Evolutionary conservation across 176 grass and related monocot species (phyloP).

Genomic region (Avena atlantica): DNA sequence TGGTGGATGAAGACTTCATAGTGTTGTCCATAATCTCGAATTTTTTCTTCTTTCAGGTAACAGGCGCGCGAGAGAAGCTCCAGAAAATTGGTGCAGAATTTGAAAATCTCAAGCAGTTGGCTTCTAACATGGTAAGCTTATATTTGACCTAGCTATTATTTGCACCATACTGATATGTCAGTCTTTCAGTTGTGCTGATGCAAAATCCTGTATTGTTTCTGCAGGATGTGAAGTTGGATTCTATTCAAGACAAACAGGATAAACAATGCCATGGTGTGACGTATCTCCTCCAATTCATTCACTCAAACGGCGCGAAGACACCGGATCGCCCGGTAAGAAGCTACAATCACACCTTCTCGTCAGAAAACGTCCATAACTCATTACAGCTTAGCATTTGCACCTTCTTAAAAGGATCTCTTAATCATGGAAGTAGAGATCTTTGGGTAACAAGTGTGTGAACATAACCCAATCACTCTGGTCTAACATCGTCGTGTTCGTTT

Average conservation of each 20-base stretch:
- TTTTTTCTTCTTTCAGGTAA: conserved; percentile 56
- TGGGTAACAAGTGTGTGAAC: neutral
- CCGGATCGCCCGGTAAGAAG: conserved; percentile 57
- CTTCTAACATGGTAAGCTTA: conserved; percentile 53
- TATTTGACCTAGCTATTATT: neutral
- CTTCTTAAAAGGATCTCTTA: too few species aligned
- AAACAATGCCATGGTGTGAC: conserved; percentile 57
- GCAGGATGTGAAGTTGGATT: conserved; percentile 74
- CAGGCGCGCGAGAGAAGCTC: conserved; percentile 56
- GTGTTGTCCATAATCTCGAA: neutral
- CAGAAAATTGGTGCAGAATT: conserved; percentile 67
- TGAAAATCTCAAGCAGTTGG: conserved; percentile 52
- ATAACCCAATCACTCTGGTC: too few species aligned
- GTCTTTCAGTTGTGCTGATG: conserved; percentile 2
- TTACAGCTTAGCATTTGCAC: neutral
- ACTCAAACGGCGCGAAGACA: conserved; percentile 51
- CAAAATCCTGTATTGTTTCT: conserved; percentile 22
- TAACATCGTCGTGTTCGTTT: neutral
- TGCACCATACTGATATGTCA: neutral
- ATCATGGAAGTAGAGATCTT: neutral
- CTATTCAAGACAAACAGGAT: conserved; percentile 80
- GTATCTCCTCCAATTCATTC: conserved; percentile 72
- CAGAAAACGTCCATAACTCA: neutral
- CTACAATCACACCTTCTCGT: neutral
- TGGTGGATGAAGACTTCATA: neutral